Conservation (phyloP, 306 rosid genomes). For the Erythrophleum fordii region DNA sequence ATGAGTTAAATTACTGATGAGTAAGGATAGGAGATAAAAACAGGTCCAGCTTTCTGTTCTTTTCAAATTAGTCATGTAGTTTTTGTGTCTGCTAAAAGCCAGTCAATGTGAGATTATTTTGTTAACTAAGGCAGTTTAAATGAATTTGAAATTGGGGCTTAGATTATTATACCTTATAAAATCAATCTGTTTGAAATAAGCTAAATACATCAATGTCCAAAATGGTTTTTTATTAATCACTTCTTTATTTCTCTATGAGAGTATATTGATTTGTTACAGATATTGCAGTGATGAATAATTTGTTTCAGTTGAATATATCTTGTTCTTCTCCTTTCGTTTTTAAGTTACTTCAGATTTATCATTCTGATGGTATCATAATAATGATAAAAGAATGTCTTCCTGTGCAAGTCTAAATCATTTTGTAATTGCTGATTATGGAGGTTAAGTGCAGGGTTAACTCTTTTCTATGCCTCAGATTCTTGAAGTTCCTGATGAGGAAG, state of each 20-base stretch:
- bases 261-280: neutral
- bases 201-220: neutral
- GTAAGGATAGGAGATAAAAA: neutral
- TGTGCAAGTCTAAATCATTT: conserved; percentile 32
- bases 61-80: neutral
- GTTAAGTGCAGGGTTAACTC: conserved; percentile 69
- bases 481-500: conserved; percentile 87
- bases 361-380: conserved; percentile 21
- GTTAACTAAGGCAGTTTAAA: neutral
- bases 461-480: conserved; percentile 86
- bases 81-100: neutral
- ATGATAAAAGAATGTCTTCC: conserved; percentile 41
- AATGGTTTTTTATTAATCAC: neutral
- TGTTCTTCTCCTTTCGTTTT: neutral
- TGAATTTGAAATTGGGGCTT: neutral
- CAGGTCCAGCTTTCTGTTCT: neutral
- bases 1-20: neutral
- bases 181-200: neutral
- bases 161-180: neutral
- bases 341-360: neutral
- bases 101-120: neutral
- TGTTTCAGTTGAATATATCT: neutral
- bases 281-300: neutral
- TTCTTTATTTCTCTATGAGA: neutral
- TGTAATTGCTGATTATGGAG: conserved; percentile 61